A percentile compares a stretch with the other conserved stretches of the same genome.
Conservation (phyloP, 2,329 filamentous ascomycete species). For the Colletotrichum sp. region DNA sequence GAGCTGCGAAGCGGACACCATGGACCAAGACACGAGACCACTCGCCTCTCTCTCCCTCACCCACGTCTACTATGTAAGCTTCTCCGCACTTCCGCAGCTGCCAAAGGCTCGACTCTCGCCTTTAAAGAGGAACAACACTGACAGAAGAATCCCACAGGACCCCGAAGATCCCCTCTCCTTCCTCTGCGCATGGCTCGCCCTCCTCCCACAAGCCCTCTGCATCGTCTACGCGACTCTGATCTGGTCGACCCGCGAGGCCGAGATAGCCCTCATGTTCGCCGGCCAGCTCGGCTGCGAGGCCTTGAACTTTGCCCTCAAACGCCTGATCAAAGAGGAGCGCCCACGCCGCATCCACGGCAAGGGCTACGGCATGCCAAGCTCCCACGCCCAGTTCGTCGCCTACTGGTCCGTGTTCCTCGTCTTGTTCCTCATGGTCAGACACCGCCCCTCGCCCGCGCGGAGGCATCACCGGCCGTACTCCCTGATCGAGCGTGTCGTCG, state of each 20-base stretch:
- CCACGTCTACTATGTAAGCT: slow-evolving; percentile 83
- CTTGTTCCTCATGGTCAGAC: slow-evolving; percentile 84
- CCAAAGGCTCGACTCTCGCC: neutral
- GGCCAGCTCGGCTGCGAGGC: slow-evolving; percentile 93
- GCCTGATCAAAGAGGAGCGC: slow-evolving; percentile 89
- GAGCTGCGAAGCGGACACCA: slow-evolving; percentile 17
- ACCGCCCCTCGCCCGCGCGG: slow-evolving; percentile 44
- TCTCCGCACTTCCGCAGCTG: neutral
- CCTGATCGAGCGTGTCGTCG: slow-evolving; percentile 61
- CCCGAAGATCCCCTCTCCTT: slow-evolving; percentile 85
- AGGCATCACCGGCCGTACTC: slow-evolving; percentile 55
- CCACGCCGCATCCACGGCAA: slow-evolving; percentile 85
- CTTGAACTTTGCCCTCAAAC: slow-evolving; percentile 88
- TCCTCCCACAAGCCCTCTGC: slow-evolving; percentile 89
- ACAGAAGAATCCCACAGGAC: slow-evolving; percentile 61
- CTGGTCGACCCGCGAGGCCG: slow-evolving; percentile 89
- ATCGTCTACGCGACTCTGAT: slow-evolving; percentile 89
- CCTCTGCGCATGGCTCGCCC: slow-evolving; percentile 89
- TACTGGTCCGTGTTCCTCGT: slow-evolving; percentile 88
- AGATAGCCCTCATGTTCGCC: slow-evolving; percentile 87
- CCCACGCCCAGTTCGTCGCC: slow-evolving; percentile 92
- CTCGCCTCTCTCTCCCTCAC: slow-evolving; percentile 92
- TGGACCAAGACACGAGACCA: slow-evolving; percentile 49
- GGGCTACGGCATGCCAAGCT: slow-evolving; percentile 96
- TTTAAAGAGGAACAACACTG: neutral